A percentile compares a stretch with the other conserved stretches of the same genome.
These are phyloP conservation scores for Pythium monospermum DNA, from an alignment of 352 stramenopile species.

Conservation along the genomic window DNA sequence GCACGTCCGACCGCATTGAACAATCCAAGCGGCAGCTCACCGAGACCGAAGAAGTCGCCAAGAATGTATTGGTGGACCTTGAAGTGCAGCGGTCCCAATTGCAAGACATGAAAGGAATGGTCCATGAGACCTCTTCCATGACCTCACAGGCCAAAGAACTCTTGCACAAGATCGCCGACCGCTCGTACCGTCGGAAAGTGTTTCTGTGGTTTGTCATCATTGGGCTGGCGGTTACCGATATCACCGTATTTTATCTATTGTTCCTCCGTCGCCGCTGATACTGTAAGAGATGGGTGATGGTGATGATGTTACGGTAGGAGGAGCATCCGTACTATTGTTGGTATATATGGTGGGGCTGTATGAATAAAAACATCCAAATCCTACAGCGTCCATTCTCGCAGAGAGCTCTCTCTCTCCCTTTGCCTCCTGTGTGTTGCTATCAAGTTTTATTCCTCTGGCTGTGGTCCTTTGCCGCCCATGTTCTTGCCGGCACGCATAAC, in stretches of 20 bases:
- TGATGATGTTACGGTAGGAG: no score
- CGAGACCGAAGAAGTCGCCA: conserved; percentile 65
- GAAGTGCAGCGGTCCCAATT: conserved; percentile 76
- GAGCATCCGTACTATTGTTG: no score
- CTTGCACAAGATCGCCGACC: conserved; percentile 68
- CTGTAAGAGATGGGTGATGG: no score
- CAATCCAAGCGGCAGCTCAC: conserved; percentile 51
- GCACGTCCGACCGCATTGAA: conserved; percentile 72
- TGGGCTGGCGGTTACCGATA: conserved; percentile 56
- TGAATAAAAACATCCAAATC: no score
- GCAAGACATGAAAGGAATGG: conserved; percentile 77
- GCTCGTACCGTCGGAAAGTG: conserved; percentile 65
- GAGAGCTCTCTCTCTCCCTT: no score
- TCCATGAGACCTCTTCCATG: conserved; percentile 61
- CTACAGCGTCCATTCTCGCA: no score
- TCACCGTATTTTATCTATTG: conserved; percentile 81
- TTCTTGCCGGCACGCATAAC: conserved; percentile 98
- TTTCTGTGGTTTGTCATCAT: conserved; percentile 69
- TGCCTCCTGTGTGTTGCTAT: no score
- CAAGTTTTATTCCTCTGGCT: conserved; percentile 61
- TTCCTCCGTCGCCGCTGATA: conserved; percentile 41
- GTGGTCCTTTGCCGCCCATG: conserved; percentile 84
- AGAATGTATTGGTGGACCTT: conserved; percentile 70
- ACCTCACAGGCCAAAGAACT: conserved; percentile 60
- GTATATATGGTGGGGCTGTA: no score